phyloP scores from a whole-genome alignment of 140 eudicot species.

The Oenanthe javanica region DNA sequence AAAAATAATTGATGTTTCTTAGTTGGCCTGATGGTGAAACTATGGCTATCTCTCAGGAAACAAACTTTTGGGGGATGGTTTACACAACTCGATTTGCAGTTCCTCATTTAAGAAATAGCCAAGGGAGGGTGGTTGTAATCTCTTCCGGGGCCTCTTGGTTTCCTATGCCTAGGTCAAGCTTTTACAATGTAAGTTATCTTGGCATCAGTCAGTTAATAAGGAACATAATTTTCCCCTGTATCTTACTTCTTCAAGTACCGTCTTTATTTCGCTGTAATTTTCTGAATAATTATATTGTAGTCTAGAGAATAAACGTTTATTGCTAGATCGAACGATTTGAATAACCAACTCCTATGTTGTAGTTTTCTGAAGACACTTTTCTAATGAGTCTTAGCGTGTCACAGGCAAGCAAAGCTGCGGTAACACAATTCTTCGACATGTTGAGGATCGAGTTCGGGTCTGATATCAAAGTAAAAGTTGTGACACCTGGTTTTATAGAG shows the following conservation, averaged over 20 bases:
- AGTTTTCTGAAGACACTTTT: not conserved
- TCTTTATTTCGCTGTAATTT: too few species aligned
- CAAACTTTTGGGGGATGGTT: conserved; percentile 82
- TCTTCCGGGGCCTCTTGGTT: conserved; percentile 65
- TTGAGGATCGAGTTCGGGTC: conserved; percentile 48
- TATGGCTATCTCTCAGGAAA: conserved; percentile 30
- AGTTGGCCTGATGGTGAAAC: not conserved
- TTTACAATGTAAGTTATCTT: conserved; percentile 45
- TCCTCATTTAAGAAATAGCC: conserved; percentile 50
- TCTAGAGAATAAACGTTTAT: too few species aligned
- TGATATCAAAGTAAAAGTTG: conserved; percentile 37
- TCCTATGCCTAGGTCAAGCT: conserved; percentile 51
- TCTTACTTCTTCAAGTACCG: not conserved
- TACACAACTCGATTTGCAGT: conserved; percentile 60
- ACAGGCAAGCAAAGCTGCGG: conserved; percentile 86
- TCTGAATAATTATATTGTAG: not conserved
- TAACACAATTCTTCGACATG: conserved; percentile 49
- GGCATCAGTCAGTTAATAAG: not conserved
- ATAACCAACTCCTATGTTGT: not conserved
- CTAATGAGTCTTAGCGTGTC: not conserved
- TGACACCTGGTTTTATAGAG: conserved; percentile 49
- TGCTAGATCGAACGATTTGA: too few species aligned
- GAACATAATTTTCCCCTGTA: not conserved
- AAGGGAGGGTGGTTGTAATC: conserved; percentile 52
- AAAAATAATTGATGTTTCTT: not conserved